Base-by-base conservation (phyloP, 768 basidiomycete genomes). In the Tulasnella sp. region DNA sequence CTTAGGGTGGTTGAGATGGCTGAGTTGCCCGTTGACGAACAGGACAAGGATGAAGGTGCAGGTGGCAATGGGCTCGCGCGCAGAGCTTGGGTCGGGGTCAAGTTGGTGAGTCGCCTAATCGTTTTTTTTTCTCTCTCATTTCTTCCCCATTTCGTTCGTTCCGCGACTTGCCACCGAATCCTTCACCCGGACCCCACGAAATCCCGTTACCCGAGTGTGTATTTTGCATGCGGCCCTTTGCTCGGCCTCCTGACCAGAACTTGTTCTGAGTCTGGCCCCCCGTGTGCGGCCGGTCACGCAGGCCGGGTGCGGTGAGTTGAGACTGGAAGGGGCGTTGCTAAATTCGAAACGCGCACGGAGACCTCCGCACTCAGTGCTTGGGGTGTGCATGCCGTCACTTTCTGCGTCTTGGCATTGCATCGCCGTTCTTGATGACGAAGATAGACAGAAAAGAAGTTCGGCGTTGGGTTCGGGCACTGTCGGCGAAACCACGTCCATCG, bases 81-180 rank as follows among this genome's bases (percentile, higher is more conserved):
- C 52, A 87, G 94, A 38, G 93, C 94, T 9, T 96, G 94, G 95
- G 91, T 90, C 84, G 94, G 94, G 5, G 89, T 94, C 46, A 94
- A 95, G 84, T 87, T 93, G 68, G 95, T 95, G 82, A 68, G 91
- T 87, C 16, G 62, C n/a, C 34, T 68, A 34, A 68, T n/a, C n/a
- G 31, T 68, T 68, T 68, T 6, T 5, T 68, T 68, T 68, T 6
- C 14, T 31, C n/a, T 12, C 6, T 16, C 36, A 1, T 8, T 16
- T 12, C n/a, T 39, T 21, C 31, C 39, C 31, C 3, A 12, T 74
- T 34, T 19, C 8, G 14, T 1, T n/a, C 38, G 24, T 34, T 52
- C 48, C 48, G 21, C 48, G 19, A 7, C 10, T 44, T 9, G 46
- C 8, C 5, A 21, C 3, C 46, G 3, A 5, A 10, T 40, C 2